A percentile compares a stretch with the other conserved stretches of the same genome.
phyloP scores from a whole-genome alignment of 192 early-diverging fungal species.

The Coemansia sp. region DNA sequence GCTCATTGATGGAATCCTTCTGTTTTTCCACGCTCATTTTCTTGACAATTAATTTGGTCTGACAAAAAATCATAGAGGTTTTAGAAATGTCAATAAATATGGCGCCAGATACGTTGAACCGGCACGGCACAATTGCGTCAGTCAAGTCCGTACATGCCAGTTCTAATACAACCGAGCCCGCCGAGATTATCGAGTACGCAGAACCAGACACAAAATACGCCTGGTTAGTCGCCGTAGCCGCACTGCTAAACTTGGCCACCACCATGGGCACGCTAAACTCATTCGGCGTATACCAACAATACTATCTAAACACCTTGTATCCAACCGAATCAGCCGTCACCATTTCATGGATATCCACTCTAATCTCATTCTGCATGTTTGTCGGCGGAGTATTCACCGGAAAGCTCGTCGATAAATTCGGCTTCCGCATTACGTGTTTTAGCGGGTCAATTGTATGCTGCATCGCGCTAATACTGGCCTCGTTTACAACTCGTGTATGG shows the following conservation, averaged over 20 bases:
- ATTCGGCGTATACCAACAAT: slow-evolving; percentile 18
- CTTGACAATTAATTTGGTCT: neutral
- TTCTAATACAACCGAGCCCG: neutral
- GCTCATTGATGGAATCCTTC: neutral
- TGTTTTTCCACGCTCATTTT: neutral
- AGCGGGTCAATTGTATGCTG: slow-evolving; percentile 8
- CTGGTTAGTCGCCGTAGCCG: slow-evolving; percentile 11
- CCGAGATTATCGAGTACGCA: slow-evolving; percentile 5
- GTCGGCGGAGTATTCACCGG: slow-evolving; percentile 19
- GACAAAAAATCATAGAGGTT: no score
- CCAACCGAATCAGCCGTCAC: slow-evolving; percentile 1
- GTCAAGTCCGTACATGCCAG: neutral
- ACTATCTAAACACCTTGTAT: slow-evolving; percentile 15
- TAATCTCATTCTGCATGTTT: slow-evolving; percentile 27
- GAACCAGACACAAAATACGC: slow-evolving; percentile 9
- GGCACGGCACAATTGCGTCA: neutral
- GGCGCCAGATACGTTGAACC: neutral
- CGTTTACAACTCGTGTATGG: slow-evolving; percentile 49
- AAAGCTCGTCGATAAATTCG: slow-evolving; percentile 8
- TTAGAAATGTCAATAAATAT: no score
- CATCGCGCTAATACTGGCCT: slow-evolving; percentile 12
- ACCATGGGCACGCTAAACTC: slow-evolving; percentile 21
- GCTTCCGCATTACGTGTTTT: slow-evolving; percentile 8
- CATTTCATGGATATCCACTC: slow-evolving; percentile 21
- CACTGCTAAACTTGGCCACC: slow-evolving; percentile 6